Conservation (phyloP, 2,329 filamentous ascomycete genomes). For the Septoria linicola region DNA sequence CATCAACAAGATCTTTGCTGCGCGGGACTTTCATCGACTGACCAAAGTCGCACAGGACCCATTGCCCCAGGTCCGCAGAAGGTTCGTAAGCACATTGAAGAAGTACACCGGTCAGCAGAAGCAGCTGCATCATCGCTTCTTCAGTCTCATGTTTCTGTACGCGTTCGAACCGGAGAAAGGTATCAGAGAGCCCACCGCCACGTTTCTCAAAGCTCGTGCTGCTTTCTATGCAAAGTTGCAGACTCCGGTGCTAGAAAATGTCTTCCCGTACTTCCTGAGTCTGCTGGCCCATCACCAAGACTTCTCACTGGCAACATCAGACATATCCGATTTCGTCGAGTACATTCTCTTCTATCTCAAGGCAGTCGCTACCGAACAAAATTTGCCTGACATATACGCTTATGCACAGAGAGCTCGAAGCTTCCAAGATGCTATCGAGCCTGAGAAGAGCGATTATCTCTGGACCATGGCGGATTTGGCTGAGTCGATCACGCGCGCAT, state of each 20-base stretch:
- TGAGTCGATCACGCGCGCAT: conserved; percentile 76
- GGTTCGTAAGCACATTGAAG: conserved; percentile 81
- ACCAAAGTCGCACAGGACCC: conserved; percentile 79
- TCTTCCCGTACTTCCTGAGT: conserved; percentile 79
- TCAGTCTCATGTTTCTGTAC: conserved; percentile 83
- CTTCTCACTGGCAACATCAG: conserved; percentile 65
- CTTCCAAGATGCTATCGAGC: conserved; percentile 73
- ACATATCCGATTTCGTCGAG: conserved; percentile 76
- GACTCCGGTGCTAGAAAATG: conserved; percentile 69
- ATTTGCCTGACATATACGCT: conserved; percentile 84
- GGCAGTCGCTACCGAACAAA: conserved; percentile 79
- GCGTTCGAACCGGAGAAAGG: conserved; percentile 82
- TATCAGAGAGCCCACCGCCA: conserved; percentile 73
- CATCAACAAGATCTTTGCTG: conserved; percentile 72
- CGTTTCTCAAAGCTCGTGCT: conserved; percentile 83
- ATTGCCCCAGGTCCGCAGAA: conserved; percentile 68
- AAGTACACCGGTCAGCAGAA: conserved; percentile 78
- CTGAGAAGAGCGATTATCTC: conserved; percentile 67
- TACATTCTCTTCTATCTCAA: conserved; percentile 90
- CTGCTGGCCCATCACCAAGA: conserved; percentile 93
- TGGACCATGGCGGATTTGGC: conserved; percentile 87
- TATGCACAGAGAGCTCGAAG: conserved; percentile 92
- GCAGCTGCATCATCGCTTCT: conserved; percentile 70
- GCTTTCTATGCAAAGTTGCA: conserved; percentile 59
- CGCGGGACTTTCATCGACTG: conserved; percentile 75